These are phyloP conservation scores for Pelargonium cotyledonis DNA, from an alignment of 441 rosid genomes.

Conservation along the genomic window DNA sequence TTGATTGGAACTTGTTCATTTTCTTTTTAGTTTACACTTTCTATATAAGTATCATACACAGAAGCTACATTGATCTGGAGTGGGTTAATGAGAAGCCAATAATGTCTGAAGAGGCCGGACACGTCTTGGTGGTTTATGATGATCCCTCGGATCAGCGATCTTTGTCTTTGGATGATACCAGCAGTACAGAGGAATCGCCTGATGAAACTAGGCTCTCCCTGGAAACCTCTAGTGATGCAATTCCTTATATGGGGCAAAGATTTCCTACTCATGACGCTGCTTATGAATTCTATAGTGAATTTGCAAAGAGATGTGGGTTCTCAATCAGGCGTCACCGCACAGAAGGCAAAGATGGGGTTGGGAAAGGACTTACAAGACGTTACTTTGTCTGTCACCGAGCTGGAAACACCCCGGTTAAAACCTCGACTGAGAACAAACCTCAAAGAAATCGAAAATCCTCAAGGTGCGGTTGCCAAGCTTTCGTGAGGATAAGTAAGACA, in stretches of 20 bases:
- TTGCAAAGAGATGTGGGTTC: slow-evolving; percentile 82
- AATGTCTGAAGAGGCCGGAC: slow-evolving; percentile 71
- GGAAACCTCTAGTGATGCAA: slow-evolving; percentile 49
- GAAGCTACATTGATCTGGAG: slow-evolving; percentile 19
- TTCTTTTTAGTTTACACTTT: slow-evolving; percentile 5
- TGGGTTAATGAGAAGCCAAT: slow-evolving; percentile 34
- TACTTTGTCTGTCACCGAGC: slow-evolving; percentile 96
- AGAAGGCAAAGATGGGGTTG: slow-evolving; percentile 96
- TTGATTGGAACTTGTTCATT: background rate
- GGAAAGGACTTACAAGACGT: slow-evolving; percentile 92
- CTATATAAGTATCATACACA: slow-evolving; percentile 19
- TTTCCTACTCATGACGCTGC: slow-evolving; percentile 87
- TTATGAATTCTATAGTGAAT: slow-evolving; percentile 78
- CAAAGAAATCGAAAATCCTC: slow-evolving; percentile 89
- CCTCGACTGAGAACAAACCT: slow-evolving; percentile 59
- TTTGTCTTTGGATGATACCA: slow-evolving; percentile 67
- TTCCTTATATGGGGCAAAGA: slow-evolving; percentile 81
- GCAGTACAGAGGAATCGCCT: slow-evolving; percentile 84
- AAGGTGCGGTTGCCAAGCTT: slow-evolving; percentile 92
- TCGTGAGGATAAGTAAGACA: slow-evolving; percentile 72
- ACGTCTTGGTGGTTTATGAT: slow-evolving; percentile 61
- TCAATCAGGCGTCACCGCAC: slow-evolving; percentile 93
- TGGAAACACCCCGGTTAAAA: slow-evolving; percentile 87
- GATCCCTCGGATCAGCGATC: slow-evolving; percentile 87
- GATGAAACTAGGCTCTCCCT: slow-evolving; percentile 61